Evolutionary conservation across 805 yeast genomes (phyloP).

Genomic region (Cyberlindnera mrakii): DNA sequence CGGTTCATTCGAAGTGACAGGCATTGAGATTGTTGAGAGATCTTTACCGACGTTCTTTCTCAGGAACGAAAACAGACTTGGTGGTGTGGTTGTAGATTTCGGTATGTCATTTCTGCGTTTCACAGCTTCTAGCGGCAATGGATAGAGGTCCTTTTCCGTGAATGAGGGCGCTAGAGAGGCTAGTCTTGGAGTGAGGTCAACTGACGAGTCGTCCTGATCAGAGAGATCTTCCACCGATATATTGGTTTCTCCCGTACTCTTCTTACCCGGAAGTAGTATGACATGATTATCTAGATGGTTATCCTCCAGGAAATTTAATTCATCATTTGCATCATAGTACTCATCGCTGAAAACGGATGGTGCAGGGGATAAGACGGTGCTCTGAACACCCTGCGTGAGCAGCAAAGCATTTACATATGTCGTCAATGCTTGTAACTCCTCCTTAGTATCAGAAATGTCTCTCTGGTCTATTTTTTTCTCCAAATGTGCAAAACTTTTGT

Average conservation of each 20-base stretch:
- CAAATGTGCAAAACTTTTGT: not conserved
- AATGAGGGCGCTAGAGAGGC: not conserved
- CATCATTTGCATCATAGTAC: slow-evolving; percentile 56
- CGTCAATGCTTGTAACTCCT: slow-evolving; percentile 5
- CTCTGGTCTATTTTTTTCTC: not conserved
- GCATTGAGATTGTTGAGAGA: slow-evolving; percentile 80
- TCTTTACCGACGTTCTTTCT: slow-evolving; percentile 93
- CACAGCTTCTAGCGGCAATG: slow-evolving; percentile 47
- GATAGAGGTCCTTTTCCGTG: slow-evolving; percentile 43
- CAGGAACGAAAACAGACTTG: slow-evolving; percentile 71
- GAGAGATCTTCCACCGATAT: slow-evolving; percentile 21
- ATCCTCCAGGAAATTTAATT: slow-evolving; percentile 31
- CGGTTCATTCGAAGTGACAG: slow-evolving; percentile 92
- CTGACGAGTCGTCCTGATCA: slow-evolving; percentile 17
- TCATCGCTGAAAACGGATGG: slow-evolving; percentile 38
- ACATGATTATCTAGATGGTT: slow-evolving; percentile 16
- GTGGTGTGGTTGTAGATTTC: slow-evolving; percentile 63
- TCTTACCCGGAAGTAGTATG: slow-evolving; percentile 14
- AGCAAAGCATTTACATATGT: slow-evolving; percentile 8
- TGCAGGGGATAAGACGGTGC: slow-evolving; percentile 10
- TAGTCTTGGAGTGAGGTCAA: slow-evolving; percentile 2
- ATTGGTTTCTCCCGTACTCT: slow-evolving; percentile 1
- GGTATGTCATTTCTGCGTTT: slow-evolving; percentile 54
- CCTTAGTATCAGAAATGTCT: not conserved
- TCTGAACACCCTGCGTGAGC: not conserved